A percentile compares a stretch with the other conserved stretches of the same genome.
Evolutionary conservation across 768 basidiomycete species (phyloP).

Genomic region (Mycena galopus): DNA sequence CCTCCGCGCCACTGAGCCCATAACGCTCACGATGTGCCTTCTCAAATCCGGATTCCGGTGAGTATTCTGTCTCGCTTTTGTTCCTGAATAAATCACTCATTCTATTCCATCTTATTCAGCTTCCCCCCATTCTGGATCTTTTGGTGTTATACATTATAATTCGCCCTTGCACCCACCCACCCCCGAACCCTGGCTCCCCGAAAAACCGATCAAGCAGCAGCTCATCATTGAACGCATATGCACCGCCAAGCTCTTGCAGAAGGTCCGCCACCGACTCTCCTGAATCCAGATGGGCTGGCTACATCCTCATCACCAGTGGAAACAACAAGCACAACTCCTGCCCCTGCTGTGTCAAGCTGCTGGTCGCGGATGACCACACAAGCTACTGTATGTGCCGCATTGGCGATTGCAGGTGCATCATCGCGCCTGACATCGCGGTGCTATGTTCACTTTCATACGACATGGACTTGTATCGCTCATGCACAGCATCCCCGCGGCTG

Average conservation of each 20-base stretch:
- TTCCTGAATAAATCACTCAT: neutral
- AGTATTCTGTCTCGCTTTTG: constrained; percentile 40
- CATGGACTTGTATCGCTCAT: no score
- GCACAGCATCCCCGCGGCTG: no score
- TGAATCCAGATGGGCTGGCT: no score
- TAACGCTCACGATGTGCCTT: constrained; percentile 70
- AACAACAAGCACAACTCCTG: no score
- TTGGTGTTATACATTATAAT: constrained; percentile 68
- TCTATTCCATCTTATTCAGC: constrained; percentile 14
- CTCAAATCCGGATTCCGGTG: constrained; percentile 77
- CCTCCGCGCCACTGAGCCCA: constrained; percentile 58
- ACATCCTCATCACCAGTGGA: no score
- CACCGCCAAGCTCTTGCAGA: constrained; percentile 57
- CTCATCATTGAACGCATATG: constrained; percentile 62
- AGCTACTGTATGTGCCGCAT: no score
- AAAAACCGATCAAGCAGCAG: constrained; percentile 67
- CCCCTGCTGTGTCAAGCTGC: no score
- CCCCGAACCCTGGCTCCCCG: constrained; percentile 63
- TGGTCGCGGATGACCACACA: no score
- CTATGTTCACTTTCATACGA: no score
- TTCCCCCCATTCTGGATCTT: constrained; percentile 69
- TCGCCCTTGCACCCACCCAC: constrained; percentile 63
- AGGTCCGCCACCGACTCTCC: no score
- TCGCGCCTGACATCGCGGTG: no score
- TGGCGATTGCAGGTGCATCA: no score